A percentile compares a stretch with the other conserved stretches of the same genome.
Conservation (phyloP, 2,329 filamentous ascomycete species). For the Sarocladium brachiariae region DNA sequence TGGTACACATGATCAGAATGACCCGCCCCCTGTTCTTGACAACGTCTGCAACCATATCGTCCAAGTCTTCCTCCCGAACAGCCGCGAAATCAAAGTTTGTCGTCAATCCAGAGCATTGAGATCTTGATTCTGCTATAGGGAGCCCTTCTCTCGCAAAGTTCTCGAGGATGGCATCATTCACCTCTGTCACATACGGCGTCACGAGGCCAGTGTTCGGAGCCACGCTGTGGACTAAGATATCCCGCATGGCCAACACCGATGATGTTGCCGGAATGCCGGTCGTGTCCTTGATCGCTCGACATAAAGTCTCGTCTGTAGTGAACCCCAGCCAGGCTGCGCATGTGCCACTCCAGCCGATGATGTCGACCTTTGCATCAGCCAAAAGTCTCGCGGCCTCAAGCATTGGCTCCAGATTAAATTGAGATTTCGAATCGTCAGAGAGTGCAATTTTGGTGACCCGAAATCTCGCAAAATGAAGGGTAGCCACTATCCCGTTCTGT, state of each 20-base stretch:
- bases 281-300: constrained; percentile 24
- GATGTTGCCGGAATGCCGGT: not conserved
- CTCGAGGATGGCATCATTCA: not conserved
- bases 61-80: not conserved
- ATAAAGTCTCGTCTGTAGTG: constrained; percentile 31
- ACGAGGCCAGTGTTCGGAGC: not conserved
- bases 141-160: not conserved
- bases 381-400: constrained; percentile 26
- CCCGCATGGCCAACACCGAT: not conserved
- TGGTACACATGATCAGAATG: constrained; percentile 1
- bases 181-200: not conserved
- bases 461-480: not conserved
- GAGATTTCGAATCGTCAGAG: not conserved
- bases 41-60: not conserved
- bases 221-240: not conserved
- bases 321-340: constrained; percentile 33
- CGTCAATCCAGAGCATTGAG: not conserved
- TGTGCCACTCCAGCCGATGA: constrained; percentile 32
- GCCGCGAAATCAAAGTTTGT: not conserved
- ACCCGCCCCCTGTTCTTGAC: constrained; percentile 10
- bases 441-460: not conserved
- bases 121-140: not conserved
- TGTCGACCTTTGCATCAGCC: constrained; percentile 29
- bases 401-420: constrained; percentile 15
- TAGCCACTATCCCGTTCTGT: not conserved